Base-by-base conservation (phyloP, 1,284 basidiomycete species). In the Cryptococcus sp. region DNA sequence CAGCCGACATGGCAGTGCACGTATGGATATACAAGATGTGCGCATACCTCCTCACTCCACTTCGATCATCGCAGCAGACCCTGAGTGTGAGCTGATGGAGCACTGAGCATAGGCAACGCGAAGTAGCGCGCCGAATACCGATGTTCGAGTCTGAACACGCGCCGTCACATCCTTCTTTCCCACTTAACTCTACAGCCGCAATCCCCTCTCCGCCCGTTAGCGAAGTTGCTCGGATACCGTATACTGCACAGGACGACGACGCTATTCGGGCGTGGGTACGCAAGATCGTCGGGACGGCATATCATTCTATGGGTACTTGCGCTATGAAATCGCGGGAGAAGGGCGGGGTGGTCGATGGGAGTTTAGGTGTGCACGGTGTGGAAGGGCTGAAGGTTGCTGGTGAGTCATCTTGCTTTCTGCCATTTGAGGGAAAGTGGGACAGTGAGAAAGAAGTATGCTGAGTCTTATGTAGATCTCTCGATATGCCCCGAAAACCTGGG, bases 291-390 rank as follows among this genome's bases (percentile, higher is more conserved):
- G 62, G 55, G 3, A 74, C 69, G 15, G 69, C 71, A 22, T 75
- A 64, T 57, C 70, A 73, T 41, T 69, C 66, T 15, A 67, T 70
- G 45, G 55, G 85, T 17, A 88, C 86, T 0, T 87, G 86, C 61
- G 82, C 84, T 0, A 88, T 88, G 86, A 86, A 85, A 67, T 79
- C 83, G 0, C 80, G 82, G 23, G 80, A 82, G 16, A 58, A 79
- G 51, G 81, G 81, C 3, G 87, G 86, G 15, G 87, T 88, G 0
- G 85, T 88, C 7, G 85, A 88, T 62, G 60, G 82, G 3, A 79
- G 76, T 3, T 70, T 89, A 47, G 85, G 85, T 66, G 86, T 88
- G 1, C 86, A 88, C 64, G 86, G 86, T 6, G 80, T 85, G 0
- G 63, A 77, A 48, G 78, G 81, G 20, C 75, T 89, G 50, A 88